Base-by-base conservation (phyloP, 257 asterid species). In the Cordia subcordata region DNA sequence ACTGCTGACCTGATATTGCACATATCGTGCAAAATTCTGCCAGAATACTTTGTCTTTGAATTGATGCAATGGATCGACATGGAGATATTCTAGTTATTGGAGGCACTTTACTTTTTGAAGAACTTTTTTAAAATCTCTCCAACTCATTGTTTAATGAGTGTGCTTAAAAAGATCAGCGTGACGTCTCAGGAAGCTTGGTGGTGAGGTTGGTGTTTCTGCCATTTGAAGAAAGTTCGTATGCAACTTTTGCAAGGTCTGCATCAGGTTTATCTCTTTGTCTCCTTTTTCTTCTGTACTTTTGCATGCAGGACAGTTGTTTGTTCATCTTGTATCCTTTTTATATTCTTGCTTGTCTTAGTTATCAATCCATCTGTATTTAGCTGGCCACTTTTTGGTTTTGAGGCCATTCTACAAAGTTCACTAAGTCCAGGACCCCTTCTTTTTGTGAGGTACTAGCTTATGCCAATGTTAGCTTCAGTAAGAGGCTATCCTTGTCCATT, bases 131-230 rank as follows among this genome's bases (percentile, higher is more conserved):
- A 38, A 60, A 60, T 42, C 14, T 42, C 55, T 35, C 14, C 37
- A 57, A 60, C 18, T 46, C 65, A 54, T 56, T 45, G 19, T n/a
- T 55, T 49, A 47, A 51, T 58, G 68, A 52, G 64, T 63, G 19
- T 52, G 49, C 67, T 69, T 23, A 70, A 18, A 53, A 55, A 12
- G 64, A 39, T 55, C 55, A 49, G 63, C 44, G 70, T 75, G 73
- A 57, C 75, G 47, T 77, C 72, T 71, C 96, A 89, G 99, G 99
- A 62, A 93, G 99, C 84, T 87, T 89, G 72, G 95, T 90, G 64
- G 99, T 93, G 90, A 82, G 99, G 76, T 39, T 93, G 79, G 77
- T 93, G 64, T 89, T 93, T 71, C 96, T 89, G 38, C 99, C 99
- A 23, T 93, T 93, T 70, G 97, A 93, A 75, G 99, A 93, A 77